Evolutionary conservation across 495 filamentous ascomycete species (phyloP), one percentile per base, ranked within the genome.

Genomic region (Talaromyces trachyspermus): DNA sequence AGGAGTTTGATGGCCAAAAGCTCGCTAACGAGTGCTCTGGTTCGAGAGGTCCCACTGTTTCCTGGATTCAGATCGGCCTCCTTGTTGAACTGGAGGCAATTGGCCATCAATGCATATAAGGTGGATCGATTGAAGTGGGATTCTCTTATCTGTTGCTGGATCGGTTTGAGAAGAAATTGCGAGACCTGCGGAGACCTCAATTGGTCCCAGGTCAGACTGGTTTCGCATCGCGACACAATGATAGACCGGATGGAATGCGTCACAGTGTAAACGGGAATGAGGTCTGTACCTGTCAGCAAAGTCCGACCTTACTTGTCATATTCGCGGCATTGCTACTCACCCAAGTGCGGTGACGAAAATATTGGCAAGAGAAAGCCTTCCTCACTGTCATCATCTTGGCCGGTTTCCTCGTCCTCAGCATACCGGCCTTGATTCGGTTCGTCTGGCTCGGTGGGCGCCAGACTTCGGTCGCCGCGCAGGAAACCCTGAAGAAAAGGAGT

Each of bases 151-250:
- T 89, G 84, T 51, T 89, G 86, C 62, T 89, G 88, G 27, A 85
- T 82, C 2, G 91, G 91, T 69, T 95, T 97, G 55, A 95, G 76
- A 18, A 97, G 74, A 60, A 97, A 97, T 62, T 94, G 89, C 12
- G 88, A 95, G 26, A 97, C 84, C 60, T 97, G 91, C 5, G 90
- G 91, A 8, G 90, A 94, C 41, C 90, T 79, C 50, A 97, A 70
- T 63, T 97, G 91, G 49, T 95, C 90, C 89, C 89, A 97, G n/a
- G 86, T 82, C 43, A 97, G 65, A 0, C 86, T 90, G 3, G 90
- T 95, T 63, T 97, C 90, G 64, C 87, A 91, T 61, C 84, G 78
- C 17, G 85, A 72, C 42, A 85, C 74, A 37, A 97, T 81, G 33
- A 95, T 69, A 15, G 86, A 78, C 46, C 90, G 86, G 42, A 95